phyloP scores from a whole-genome alignment of 2,329 filamentous ascomycete genomes.

The Xenoacremonium recifei region DNA sequence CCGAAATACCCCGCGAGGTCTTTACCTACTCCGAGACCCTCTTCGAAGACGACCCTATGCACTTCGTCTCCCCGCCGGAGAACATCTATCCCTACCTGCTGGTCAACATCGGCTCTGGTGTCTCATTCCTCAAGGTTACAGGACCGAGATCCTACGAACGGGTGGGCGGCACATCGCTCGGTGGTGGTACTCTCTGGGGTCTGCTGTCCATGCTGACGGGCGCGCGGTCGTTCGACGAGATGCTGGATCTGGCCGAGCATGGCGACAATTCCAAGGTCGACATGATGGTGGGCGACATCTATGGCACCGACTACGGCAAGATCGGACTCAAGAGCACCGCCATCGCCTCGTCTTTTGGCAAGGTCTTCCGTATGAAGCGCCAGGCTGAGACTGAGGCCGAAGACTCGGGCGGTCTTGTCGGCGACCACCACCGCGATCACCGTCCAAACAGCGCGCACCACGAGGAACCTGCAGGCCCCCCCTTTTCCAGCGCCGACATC shows the following conservation, averaged over 20 bases:
- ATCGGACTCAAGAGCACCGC: conserved; percentile 94
- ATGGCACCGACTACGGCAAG: conserved; percentile 92
- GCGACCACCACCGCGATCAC: conserved; percentile 43
- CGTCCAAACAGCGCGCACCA: too few species aligned
- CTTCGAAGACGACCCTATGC: conserved; percentile 85
- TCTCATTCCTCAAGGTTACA: conserved; percentile 95
- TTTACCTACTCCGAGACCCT: conserved; percentile 95
- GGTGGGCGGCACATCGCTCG: conserved; percentile 91
- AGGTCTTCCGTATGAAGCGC: conserved; percentile 90
- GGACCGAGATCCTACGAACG: conserved; percentile 83
- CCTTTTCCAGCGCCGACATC: conserved; percentile 80
- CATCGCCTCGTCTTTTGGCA: conserved; percentile 94
- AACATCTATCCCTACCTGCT: conserved; percentile 92
- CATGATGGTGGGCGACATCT: conserved; percentile 97
- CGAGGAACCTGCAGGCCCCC: conserved; percentile 36
- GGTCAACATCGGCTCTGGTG: conserved; percentile 96
- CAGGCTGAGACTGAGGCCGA: conserved; percentile 78
- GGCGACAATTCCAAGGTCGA: conserved; percentile 94
- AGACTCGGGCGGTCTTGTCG: conserved; percentile 60
- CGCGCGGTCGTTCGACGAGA: conserved; percentile 95
- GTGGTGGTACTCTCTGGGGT: conserved; percentile 97
- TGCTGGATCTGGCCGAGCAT: conserved; percentile 86
- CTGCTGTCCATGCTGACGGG: conserved; percentile 87
- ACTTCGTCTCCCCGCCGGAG: conserved; percentile 77
- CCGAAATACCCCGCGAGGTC: conserved; percentile 93